Percentiles rank a stretch among this genome's conserved stretches.
Evolutionary conservation across 2,329 filamentous ascomycete species (phyloP).

Genomic region (Orbilia oligospora): DNA sequence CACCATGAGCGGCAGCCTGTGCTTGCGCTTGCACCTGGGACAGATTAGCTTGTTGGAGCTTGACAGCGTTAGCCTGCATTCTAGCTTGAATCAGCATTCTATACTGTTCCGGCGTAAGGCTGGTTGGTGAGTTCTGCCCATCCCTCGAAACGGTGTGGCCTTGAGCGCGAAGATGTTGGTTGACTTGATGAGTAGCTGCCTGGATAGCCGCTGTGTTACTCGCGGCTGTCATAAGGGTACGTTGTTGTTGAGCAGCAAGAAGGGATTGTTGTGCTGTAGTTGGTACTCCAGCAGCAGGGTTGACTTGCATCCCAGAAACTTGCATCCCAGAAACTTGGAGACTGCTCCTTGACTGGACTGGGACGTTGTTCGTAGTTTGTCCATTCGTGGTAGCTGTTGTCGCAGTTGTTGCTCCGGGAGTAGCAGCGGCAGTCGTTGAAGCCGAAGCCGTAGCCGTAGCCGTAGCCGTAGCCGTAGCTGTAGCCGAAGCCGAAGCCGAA

Average conservation of each 20-base stretch:
- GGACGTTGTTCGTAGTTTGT: conserved; percentile 32
- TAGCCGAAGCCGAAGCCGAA: too few species aligned
- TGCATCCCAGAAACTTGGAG: conserved; percentile 50
- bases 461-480: background rate
- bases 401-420: conserved; percentile 2
- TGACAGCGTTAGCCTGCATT: conserved; percentile 53
- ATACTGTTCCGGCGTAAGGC: conserved; percentile 57
- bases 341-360: conserved; percentile 48
- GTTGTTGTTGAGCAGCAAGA: conserved; percentile 50
- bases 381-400: background rate
- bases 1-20: conserved; percentile 19
- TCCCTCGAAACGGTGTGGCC: conserved; percentile 48
- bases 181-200: conserved; percentile 52
- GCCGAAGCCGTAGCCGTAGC: conserved; percentile 4
- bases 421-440: conserved; percentile 1
- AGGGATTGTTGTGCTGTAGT: conserved; percentile 58
- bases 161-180: conserved; percentile 50
- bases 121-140: conserved; percentile 53
- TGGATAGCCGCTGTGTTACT: conserved; percentile 47
- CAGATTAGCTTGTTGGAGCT: conserved; percentile 35
- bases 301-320: conserved; percentile 37
- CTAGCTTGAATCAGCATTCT: conserved; percentile 55
- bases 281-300: conserved; percentile 41
- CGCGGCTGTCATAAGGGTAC: conserved; percentile 30
- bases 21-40: conserved; percentile 34